Base-by-base conservation (phyloP, 371 early-diverging fungal species). In the Actinomortierella ambigua region DNA sequence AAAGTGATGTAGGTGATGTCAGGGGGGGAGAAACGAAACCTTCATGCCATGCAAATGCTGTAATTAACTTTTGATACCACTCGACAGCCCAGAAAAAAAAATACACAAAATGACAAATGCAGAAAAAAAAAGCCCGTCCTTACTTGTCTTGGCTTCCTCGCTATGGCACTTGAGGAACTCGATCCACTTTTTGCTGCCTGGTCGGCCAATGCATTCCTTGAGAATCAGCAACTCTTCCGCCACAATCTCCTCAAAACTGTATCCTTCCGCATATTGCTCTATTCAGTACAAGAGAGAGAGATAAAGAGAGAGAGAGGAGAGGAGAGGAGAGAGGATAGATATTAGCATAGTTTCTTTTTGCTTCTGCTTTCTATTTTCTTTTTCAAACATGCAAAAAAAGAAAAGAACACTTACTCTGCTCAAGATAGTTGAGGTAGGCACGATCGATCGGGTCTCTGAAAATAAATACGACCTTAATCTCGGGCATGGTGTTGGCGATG, bases 371-470 rank as follows among this genome's bases (percentile, higher is more conserved):
- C n/a, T n/a, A n/a, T n/a, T n/a, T n/a, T n/a, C n/a, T n/a, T n/a
- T 1, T 14, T 11, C 23, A 29, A 26, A 26, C 2, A 6, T n/a
- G 29, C 23, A 41, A 47, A 17, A 40, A 50, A 22, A 52, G 27
- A 49, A 39, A 9, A 23, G 18, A n/a, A 13, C 50, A 43, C 22
- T 46, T 6, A 63, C 61, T 65, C 49, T 77, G 75, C 44, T 77
- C 58, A 17, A 79, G 46, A 49, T 81, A 85, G 41, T 85, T 82
- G 46, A 79, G 68, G 58, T 82, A 82, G n/a, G 85, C 85, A 48
- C 85, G 77, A 27, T 81, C 79, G 28, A 85, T 85, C 0, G 85
- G 85, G 42, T 85, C 85, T 17, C 83, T 75, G 15, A 85, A 69
- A 39, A 85, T 76, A 23, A 85, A 82, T 8, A 85, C 78, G n/a